These are phyloP conservation scores for Aspergillus sojae DNA, from an alignment of 2,329 filamentous ascomycete species.

Conservation along the genomic window DNA sequence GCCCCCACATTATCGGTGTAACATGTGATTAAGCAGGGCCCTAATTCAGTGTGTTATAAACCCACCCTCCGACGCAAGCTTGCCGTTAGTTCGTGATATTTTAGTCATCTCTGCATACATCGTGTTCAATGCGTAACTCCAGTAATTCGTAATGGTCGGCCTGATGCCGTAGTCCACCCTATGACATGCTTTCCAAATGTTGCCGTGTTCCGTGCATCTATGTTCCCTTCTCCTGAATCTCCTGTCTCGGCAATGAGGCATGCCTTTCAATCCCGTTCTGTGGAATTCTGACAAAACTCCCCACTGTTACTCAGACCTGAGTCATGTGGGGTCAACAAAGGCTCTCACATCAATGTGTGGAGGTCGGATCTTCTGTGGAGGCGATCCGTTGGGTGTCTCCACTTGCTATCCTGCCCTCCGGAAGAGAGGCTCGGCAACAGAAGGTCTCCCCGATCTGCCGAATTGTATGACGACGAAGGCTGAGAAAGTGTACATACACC, in stretches of 20 bases:
- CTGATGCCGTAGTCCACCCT: no score
- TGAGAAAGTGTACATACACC: background rate
- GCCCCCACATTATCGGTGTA: no score
- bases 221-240: background rate
- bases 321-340: conserved; percentile 34
- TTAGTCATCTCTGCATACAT: no score
- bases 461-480: conserved; percentile 9
- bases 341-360: background rate
- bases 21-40: no score
- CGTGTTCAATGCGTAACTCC: no score
- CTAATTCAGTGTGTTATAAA: no score
- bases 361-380: background rate
- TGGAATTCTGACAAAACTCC: background rate
- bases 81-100: no score
- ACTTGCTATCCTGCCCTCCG: conserved; percentile 5
- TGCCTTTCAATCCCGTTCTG: background rate
- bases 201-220: no score
- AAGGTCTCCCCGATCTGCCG: conserved; percentile 27
- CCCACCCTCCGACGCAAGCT: no score
- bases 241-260: background rate
- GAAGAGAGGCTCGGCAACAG: conserved; percentile 26
- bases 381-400: conserved; percentile 6
- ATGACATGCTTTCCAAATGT: no score
- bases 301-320: conserved; percentile 35
- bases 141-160: no score